phyloP scores from a whole-genome alignment of 208 protist genomes.

The Novymonas esmeraldas region DNA sequence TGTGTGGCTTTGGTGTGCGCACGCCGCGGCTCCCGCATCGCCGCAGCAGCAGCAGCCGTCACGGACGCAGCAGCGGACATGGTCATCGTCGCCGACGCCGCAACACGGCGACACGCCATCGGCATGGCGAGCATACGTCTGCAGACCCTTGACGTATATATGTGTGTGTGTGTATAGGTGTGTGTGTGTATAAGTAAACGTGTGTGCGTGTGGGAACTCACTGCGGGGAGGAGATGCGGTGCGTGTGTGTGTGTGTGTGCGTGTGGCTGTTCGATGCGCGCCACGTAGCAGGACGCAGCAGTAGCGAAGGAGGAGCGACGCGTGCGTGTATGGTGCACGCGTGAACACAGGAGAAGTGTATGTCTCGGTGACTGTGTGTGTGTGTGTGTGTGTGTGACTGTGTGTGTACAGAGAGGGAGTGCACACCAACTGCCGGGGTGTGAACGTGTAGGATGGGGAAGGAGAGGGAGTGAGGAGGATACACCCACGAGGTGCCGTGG shows the following conservation, averaged over 20 bases:
- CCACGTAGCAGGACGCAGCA: not conserved
- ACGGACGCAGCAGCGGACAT: not conserved
- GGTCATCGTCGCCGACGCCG: too few relatives aligned
- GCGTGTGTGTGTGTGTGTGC: too few relatives aligned
- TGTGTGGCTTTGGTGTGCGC: slow-evolving; percentile 12
- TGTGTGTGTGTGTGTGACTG: not conserved
- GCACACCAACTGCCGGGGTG: not conserved
- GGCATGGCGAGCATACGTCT: not conserved
- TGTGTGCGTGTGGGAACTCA: too few relatives aligned
- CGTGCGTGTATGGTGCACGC: not conserved
- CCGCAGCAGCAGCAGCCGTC: not conserved
- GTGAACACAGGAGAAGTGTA: not conserved
- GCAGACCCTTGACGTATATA: too few relatives aligned
- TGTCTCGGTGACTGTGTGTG: not conserved
- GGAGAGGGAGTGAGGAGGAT: not conserved
- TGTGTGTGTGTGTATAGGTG: not conserved
- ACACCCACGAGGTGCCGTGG: too few relatives aligned
- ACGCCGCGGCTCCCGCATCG: slow-evolving; percentile 6
- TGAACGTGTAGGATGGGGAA: not conserved
- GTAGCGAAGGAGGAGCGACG: not conserved
- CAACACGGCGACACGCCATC: too few relatives aligned
- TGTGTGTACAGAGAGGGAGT: not conserved
- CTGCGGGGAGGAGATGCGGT: too few relatives aligned
- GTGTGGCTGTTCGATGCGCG: not conserved
- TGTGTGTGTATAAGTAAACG: not conserved